Base-by-base conservation (phyloP, 345 rosid species). In the Gossypium thurberi region DNA sequence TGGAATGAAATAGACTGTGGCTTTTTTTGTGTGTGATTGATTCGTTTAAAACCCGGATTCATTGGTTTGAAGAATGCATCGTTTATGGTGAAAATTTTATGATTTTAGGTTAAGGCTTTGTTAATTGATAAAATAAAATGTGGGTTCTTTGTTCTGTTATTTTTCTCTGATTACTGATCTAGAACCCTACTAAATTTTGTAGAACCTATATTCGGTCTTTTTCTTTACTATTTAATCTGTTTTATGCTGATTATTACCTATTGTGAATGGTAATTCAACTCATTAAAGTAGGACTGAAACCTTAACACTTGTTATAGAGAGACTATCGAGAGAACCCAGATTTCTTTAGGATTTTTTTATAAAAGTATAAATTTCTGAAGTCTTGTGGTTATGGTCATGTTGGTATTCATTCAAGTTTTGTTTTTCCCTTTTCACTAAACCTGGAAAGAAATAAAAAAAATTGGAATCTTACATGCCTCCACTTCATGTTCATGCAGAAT, bases 401-500 rank as follows among this genome's bases (percentile, higher is more conserved):
- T 33, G 11, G 14, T 64, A 10, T 57, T 42, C n/a, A 40, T 25
- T 63, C 7, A n/a, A 64, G 1, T 50, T 70, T 15, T 61, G 61
- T 26, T 46, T 46, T 59, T 2, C 14, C 42, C 63, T 60, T 69
- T 50, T 42, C 20, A 52, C 15, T 12, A 33, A 10, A 18, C 9
- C 55, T n/a, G 42, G 53, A 12, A 60, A 4, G 12, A 21, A 42
- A 23, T 2, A 57, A 4, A 14, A 33, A 15, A 12, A 43, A 51
- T 15, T 60, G 65, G 33, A 69, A 43, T 52, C 62, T 70, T 17
- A 70, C 50, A 18, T 74, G 37, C 15, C 52, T 15, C 53, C 46
- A 56, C 63, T 48, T 52, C 21, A 46, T 53, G 15, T 68, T 40
- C 26, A 57, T 83, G 86, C 84, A 95, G 98, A 95, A 91, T 70